phyloP scores from a whole-genome alignment of 306 rosid genomes.

The Carpinus viminea region DNA sequence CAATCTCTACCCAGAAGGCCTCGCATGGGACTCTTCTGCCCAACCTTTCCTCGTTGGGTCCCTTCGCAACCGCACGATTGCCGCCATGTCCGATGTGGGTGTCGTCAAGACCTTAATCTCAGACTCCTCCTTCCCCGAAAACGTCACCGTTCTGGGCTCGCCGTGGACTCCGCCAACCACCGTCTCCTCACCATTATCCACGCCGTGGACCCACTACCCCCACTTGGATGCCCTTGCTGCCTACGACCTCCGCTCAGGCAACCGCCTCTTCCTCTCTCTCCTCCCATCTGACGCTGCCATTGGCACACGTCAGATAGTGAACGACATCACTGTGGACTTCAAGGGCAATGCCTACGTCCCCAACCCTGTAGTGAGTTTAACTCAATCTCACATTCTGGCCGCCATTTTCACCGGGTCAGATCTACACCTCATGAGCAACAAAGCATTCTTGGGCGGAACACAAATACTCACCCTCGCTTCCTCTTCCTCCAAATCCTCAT shows the following conservation, averaged over 20 bases:
- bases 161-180: slow-evolving; percentile 54
- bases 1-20: slow-evolving; percentile 71
- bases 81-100: slow-evolving; percentile 73
- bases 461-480: slow-evolving; percentile 65
- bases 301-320: slow-evolving; percentile 38
- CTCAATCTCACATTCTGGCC: too few species aligned
- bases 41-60: slow-evolving; percentile 78
- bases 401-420: slow-evolving; percentile 99
- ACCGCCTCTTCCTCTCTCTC: slow-evolving; percentile 55
- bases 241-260: slow-evolving; percentile 61
- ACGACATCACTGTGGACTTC: slow-evolving; percentile 68
- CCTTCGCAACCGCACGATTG: slow-evolving; percentile 46
- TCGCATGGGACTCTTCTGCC: slow-evolving; percentile 63
- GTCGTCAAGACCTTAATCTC: slow-evolving; percentile 57
- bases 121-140: slow-evolving; percentile 64
- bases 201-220: slow-evolving; percentile 44
- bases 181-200: slow-evolving; percentile 74
- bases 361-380: too few species aligned
- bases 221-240: slow-evolving; percentile 77
- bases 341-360: slow-evolving; percentile 84
- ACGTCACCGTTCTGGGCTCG: slow-evolving; percentile 60
- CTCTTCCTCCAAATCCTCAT: slow-evolving; percentile 27
- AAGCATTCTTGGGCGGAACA: slow-evolving; percentile 91
- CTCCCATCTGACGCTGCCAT: slow-evolving; percentile 37
- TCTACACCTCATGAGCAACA: slow-evolving; percentile 92